Evolutionary conservation across 768 basidiomycete genomes (phyloP).

Genomic region (Boletus eberwhitei): DNA sequence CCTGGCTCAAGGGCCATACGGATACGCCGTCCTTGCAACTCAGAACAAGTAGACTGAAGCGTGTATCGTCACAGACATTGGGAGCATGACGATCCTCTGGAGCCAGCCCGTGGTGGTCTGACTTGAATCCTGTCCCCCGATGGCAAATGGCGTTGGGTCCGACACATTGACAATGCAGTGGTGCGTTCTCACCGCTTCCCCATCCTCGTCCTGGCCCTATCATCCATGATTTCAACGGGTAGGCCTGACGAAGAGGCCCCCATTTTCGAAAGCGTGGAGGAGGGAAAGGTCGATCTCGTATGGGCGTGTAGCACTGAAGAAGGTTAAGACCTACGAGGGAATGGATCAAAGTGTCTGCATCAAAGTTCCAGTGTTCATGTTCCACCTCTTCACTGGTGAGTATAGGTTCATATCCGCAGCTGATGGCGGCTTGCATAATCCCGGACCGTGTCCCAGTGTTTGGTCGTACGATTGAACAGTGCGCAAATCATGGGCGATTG

Average conservation of each 20-base stretch:
- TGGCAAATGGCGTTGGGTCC: constrained; percentile 56
- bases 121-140: constrained; percentile 54
- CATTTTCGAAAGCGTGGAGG: constrained; percentile 50
- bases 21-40: constrained; percentile 29
- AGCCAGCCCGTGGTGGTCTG: constrained; percentile 54
- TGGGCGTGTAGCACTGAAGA: constrained; percentile 43
- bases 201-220: not conserved
- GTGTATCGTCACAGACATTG: constrained; percentile 52
- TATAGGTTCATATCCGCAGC: too few species aligned
- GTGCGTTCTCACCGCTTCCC: constrained; percentile 27
- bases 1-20: constrained; percentile 59
- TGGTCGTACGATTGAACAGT: too few species aligned
- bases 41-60: not conserved
- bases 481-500: too few species aligned
- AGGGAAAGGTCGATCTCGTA: constrained; percentile 48
- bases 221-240: constrained; percentile 23
- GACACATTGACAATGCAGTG: constrained; percentile 54
- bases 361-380: constrained; percentile 14
- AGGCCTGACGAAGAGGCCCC: constrained; percentile 40
- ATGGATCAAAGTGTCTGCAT: too few species aligned
- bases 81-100: constrained; percentile 54
- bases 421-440: too few species aligned
- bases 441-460: too few species aligned
- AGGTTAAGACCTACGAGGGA: constrained; percentile 21
- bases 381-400: too few species aligned